phyloP scores from a whole-genome alignment of 106 monocot genomes.

The Allium sativum region DNA sequence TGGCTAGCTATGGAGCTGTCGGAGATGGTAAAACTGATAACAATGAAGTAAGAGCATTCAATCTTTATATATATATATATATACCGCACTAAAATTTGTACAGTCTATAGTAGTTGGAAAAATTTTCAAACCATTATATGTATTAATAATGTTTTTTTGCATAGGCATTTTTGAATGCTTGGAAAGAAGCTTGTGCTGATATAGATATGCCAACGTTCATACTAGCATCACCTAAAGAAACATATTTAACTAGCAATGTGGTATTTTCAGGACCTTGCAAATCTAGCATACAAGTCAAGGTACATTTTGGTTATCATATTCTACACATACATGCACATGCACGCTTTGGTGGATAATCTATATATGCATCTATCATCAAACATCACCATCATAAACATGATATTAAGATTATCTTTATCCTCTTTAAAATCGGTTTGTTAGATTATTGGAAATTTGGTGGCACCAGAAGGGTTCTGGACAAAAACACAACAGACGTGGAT shows the following conservation, averaged over 20 bases:
- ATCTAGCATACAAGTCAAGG: constrained; percentile 8
- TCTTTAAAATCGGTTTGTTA: background rate
- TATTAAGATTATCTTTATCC: background rate
- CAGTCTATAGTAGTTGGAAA: background rate
- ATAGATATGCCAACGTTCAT: background rate
- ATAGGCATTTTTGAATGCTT: constrained; percentile 16
- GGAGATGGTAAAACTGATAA: background rate
- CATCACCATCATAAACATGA: background rate
- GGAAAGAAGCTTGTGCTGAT: constrained; percentile 14
- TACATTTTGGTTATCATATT: background rate
- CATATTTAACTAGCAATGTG: background rate
- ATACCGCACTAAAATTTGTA: background rate
- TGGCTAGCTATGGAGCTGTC: background rate
- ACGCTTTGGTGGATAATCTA: background rate
- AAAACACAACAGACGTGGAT: constrained; percentile 6
- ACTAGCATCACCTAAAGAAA: background rate
- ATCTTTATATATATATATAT: background rate
- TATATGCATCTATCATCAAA: background rate
- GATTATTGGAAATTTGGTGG: constrained; percentile 9
- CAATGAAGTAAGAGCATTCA: background rate
- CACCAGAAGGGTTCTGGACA: constrained; percentile 12
- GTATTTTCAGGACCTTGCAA: constrained; percentile 9
- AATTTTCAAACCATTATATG: background rate
- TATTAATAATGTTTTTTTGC: background rate
- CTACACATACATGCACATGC: background rate